Base-by-base conservation (phyloP, 1,284 basidiomycete species). In the Ustilago tritici region DNA sequence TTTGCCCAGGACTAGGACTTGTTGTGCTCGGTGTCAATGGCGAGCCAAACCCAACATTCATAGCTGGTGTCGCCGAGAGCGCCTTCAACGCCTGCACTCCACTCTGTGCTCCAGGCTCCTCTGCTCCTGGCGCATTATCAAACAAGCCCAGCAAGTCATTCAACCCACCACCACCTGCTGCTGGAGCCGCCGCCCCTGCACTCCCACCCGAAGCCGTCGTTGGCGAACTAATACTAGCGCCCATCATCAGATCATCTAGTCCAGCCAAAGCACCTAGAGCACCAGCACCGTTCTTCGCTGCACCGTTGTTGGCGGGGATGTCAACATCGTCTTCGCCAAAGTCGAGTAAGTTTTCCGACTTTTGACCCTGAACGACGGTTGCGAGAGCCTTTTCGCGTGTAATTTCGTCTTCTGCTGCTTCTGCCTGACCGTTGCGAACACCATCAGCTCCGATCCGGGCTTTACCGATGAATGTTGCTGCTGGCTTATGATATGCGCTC, bases 401-500 rank as follows among this genome's bases (percentile, higher is more conserved):
- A 35, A 84, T 79, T 47, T 84, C 82, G 47, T 82, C 79, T 32
- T 76, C 70, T 17, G 62, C 70, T 19, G 61, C 68, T 2, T 61
- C 67, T 10, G 35, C 66, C 36, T 65, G 71, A 6, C 56, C 61
- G 3, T 64, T 64, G 12, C 43, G 43, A n/a, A 82, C 60, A 11
- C 76, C 77, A 38, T 82, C 79, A 15, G 80, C 76, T n/a, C 84
- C 84, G n/a, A 83, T 54, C 31, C 82, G 47, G 31, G 86, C 87
- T 23, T 85, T 83, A 1, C 87, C 87, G 31, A 88, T 86, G 65
- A 88, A 88, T 2, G 87, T 86, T 70, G 86, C 85, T 19, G 92
- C 92, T 0, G 97, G 97, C 87, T 96, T 98, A 88, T 98, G 95
- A 83, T 98, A 98, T 4, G 97, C 95, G 84, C 93, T 95, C 1